Base-by-base conservation (phyloP, 2,329 filamentous ascomycete genomes). In the Pseudogymnoascus sp. region DNA sequence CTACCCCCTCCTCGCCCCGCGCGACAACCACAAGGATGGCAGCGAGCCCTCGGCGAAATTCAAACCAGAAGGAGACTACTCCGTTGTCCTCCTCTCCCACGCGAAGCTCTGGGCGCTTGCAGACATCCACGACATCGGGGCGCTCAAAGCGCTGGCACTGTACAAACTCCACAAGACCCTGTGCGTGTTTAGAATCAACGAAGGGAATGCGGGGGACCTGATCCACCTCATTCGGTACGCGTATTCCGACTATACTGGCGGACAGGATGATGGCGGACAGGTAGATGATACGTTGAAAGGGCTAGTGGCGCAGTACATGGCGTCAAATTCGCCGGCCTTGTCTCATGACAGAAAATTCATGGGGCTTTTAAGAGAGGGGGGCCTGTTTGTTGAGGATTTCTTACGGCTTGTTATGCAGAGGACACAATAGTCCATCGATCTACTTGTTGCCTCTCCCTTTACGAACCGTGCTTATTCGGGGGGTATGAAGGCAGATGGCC, bases 101-200 rank as follows among this genome's bases (percentile, higher is more conserved):
- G 64, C 66, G 14, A 60, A 64, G 3, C 63, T 69, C 4, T 69
- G 64, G 34, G 23, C 64, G 12, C 16, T 69, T 4, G 68, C 60
- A 4, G 61, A 68, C 18, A 45, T 14, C 6, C 54, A 62, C 10
- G 47, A 61, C 14, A 51, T 69, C 11, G 65, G 64, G n/a, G 59
- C 66, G 11, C 47, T 69, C 54, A 69, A 69, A 47, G 63, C 62
- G 2, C 37, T 69, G n/a, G 62, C 65, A 0, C 39, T 69, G 2
- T 65, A 64, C 57, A 69, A 69, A 18, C 65, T 69, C 4, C 67
- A 68, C 60, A 67, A 64, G 37, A 69, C 68, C 2, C 47, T 69
- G 5, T 63, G 62, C 40, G 39, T 64, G 8, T 69, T 69, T 42
- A 6, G 64, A 31, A 59, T 67, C 11, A 36, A 60, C 16, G 34